Percentiles rank a stretch among this genome's conserved stretches.
These are phyloP conservation scores for Vitis amurensis DNA, from an alignment of 164 flowering plant genomes.

Conservation along the genomic window DNA sequence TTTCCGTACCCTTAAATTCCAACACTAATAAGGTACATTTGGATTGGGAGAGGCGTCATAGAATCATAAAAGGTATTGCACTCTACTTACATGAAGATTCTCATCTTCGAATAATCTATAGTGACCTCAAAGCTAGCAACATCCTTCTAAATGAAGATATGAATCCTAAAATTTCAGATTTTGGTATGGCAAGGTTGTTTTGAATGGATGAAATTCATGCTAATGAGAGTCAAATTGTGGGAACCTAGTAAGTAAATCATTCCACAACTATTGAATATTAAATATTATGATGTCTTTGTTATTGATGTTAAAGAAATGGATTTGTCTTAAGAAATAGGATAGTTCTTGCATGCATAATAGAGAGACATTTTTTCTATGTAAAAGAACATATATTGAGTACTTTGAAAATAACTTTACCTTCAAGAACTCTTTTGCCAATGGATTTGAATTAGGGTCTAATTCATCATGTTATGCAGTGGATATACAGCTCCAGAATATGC, in stretches of 20 bases:
- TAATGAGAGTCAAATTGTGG: slow-evolving; percentile 28
- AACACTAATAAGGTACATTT: background rate
- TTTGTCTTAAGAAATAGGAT: background rate
- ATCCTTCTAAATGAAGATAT: slow-evolving; percentile 35
- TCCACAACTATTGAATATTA: too few species aligned
- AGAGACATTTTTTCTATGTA: too few species aligned
- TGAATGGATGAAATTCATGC: slow-evolving; percentile 25
- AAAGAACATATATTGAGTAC: too few species aligned
- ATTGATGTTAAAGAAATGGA: background rate
- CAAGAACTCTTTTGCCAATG: too few species aligned
- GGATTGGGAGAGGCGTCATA: slow-evolving; percentile 33
- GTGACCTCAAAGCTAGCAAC: slow-evolving; percentile 52
- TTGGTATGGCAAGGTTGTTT: slow-evolving; percentile 46
- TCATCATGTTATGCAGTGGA: slow-evolving; percentile 6
- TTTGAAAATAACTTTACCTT: background rate
- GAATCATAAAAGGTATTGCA: slow-evolving; percentile 38
- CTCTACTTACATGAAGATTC: slow-evolving; percentile 54
- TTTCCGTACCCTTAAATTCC: too few species aligned
- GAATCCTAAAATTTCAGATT: slow-evolving; percentile 52
- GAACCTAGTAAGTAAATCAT: slow-evolving; percentile 41
- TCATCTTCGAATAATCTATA: slow-evolving; percentile 34
- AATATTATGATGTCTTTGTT: background rate
- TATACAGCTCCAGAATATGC: slow-evolving; percentile 35
- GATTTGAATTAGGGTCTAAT: too few species aligned
- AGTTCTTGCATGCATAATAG: too few species aligned